Percentiles rank a stretch among this genome's conserved stretches.
These are phyloP conservation scores for Plasmodium gonderi DNA, from an alignment of 169 alveolate species.

Conservation along the genomic window DNA sequence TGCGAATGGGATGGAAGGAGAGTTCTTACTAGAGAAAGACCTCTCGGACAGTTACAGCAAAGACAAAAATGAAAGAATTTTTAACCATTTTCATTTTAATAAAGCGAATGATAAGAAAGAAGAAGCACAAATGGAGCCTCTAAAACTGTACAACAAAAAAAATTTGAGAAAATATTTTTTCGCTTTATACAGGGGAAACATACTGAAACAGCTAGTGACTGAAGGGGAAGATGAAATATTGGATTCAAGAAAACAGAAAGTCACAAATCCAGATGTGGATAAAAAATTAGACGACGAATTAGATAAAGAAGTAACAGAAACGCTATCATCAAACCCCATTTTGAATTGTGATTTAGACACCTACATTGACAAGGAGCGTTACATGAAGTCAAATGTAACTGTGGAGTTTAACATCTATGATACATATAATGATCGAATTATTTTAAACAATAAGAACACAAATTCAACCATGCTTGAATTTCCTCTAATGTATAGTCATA, in stretches of 20 bases:
- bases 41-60: constrained; percentile 11
- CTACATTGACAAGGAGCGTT: constrained; percentile 43
- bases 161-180: constrained; percentile 63
- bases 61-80: constrained; percentile 6
- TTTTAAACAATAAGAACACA: constrained; percentile 47
- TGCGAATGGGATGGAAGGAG: no score
- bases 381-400: constrained; percentile 68
- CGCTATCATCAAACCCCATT: background rate
- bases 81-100: constrained; percentile 4
- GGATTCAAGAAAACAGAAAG: background rate
- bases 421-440: constrained; percentile 30
- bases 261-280: background rate
- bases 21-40: constrained; percentile 8
- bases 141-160: constrained; percentile 63
- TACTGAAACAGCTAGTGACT: constrained; percentile 59
- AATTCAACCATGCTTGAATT: constrained; percentile 74
- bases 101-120: background rate
- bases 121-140: background rate
- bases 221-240: constrained; percentile 59
- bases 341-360: constrained; percentile 18
- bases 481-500: constrained; percentile 54
- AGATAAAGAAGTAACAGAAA: background rate
- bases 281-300: background rate
- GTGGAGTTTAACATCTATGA: constrained; percentile 71
- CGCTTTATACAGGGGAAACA: constrained; percentile 54